These are phyloP conservation scores for Pycnococcus provasolii DNA, from an alignment of 139 green algal genomes.

Conservation along the genomic window DNA sequence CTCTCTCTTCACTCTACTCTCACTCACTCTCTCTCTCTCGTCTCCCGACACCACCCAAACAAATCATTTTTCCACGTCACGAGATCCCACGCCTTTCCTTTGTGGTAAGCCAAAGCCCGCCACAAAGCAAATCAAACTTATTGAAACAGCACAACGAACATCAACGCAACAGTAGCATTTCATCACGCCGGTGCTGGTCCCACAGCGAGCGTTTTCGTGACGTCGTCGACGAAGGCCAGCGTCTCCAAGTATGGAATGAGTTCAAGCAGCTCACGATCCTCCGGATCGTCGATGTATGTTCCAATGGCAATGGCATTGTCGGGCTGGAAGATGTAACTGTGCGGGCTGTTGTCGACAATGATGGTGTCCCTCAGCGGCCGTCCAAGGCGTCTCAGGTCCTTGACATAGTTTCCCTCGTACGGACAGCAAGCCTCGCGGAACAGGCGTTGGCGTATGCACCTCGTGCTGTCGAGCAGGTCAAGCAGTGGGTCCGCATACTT, in stretches of 20 bases:
- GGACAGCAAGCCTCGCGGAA: constrained; percentile 85
- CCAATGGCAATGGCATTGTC: constrained; percentile 85
- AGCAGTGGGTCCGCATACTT: constrained; percentile 82
- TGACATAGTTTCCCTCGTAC: constrained; percentile 83
- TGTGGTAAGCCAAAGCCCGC: no score
- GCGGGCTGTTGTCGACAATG: constrained; percentile 95
- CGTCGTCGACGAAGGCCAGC: constrained; percentile 1
- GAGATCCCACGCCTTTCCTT: no score
- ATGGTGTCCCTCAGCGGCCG: constrained; percentile 63
- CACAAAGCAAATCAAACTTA: no score
- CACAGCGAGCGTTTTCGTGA: neutral
- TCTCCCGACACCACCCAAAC: no score
- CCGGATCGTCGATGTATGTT: constrained; percentile 86
- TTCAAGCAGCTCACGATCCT: constrained; percentile 77
- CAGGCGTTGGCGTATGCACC: constrained; percentile 68
- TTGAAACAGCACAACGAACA: no score
- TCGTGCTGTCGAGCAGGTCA: constrained; percentile 70
- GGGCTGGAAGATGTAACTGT: constrained; percentile 93
- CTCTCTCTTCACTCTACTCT: no score
- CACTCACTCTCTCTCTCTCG: no score
- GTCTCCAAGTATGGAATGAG: constrained; percentile 58
- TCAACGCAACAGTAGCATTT: no score
- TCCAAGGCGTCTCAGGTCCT: constrained; percentile 75
- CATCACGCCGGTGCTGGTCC: neutral
- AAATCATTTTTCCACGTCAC: no score